phyloP scores from a whole-genome alignment of 345 rosid species.

The Syzygium aqueum region DNA sequence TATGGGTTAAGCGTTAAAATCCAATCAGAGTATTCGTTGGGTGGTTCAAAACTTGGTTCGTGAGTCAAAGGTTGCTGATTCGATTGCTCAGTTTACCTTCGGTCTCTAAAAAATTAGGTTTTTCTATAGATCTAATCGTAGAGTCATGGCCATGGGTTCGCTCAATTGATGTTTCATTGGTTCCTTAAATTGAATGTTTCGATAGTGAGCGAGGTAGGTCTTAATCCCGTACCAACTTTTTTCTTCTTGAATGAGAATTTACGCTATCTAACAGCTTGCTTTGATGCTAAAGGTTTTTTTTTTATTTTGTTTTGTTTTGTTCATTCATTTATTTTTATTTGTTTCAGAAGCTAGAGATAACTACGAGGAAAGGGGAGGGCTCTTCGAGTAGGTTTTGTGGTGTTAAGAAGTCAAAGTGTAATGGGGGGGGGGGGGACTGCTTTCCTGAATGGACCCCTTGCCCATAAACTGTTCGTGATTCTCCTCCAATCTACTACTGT shows the following conservation, averaged over 20 bases:
- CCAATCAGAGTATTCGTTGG: no score
- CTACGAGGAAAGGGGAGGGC: background rate
- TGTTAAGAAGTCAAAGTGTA: background rate
- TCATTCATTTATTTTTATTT: background rate
- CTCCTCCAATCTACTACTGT: background rate
- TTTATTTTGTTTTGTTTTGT: no score
- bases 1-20: no score
- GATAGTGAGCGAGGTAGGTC: no score
- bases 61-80: no score
- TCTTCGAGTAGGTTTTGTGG: background rate
- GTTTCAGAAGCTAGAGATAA: background rate
- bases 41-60: no score
- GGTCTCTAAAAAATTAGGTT: no score
- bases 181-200: background rate
- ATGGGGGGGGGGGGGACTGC: background rate
- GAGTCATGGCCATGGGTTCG: background rate
- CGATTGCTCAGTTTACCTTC: no score
- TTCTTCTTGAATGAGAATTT: background rate
- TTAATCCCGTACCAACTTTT: background rate
- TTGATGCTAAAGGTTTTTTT: background rate
- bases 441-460: background rate
- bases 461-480: background rate
- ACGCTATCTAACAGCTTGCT: background rate
- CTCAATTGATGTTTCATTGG: background rate
- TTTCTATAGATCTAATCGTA: no score